phyloP scores from a whole-genome alignment of 1,284 basidiomycete species.

The Takashimella tepidaria region DNA sequence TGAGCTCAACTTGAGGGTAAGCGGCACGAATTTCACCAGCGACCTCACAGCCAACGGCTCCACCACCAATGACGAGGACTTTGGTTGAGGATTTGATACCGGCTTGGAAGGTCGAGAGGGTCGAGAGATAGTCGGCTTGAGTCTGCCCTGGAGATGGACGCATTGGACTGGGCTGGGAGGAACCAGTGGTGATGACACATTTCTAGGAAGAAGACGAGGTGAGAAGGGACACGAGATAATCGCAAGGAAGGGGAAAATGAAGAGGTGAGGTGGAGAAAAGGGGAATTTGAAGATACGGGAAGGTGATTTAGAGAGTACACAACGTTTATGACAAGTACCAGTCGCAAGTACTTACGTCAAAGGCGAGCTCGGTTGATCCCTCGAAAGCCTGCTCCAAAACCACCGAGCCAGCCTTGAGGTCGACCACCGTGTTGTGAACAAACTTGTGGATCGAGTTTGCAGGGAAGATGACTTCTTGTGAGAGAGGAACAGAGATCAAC shows the following conservation, averaged over 20 bases:
- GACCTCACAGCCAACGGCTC: constrained; percentile 50
- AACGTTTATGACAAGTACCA: too few relatives aligned
- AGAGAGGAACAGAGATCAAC: constrained; percentile 34
- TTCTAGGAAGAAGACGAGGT: constrained; percentile 17
- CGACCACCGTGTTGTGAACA: constrained; percentile 40
- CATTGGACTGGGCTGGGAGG: constrained; percentile 41
- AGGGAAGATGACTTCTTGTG: constrained; percentile 39
- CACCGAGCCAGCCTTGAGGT: constrained; percentile 37
- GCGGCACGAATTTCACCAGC: constrained; percentile 42
- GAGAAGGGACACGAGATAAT: too few relatives aligned
- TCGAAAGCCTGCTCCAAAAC: constrained; percentile 43
- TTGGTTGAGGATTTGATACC: constrained; percentile 35
- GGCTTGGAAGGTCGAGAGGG: constrained; percentile 30
- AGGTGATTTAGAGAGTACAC: too few relatives aligned
- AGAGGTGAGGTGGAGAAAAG: too few relatives aligned
- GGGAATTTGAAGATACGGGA: too few relatives aligned
- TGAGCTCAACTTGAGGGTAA: constrained; percentile 33
- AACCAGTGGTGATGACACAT: constrained; percentile 42
- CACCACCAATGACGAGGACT: constrained; percentile 48
- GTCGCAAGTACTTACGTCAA: constrained; percentile 46
- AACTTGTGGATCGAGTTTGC: constrained; percentile 30
- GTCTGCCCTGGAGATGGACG: constrained; percentile 29
- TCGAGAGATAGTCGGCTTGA: constrained; percentile 17
- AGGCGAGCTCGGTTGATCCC: constrained; percentile 41
- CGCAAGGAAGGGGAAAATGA: too few relatives aligned